These are phyloP conservation scores for Blastocladiella britannica DNA, from an alignment of 192 early-diverging fungal genomes.

Conservation along the genomic window DNA sequence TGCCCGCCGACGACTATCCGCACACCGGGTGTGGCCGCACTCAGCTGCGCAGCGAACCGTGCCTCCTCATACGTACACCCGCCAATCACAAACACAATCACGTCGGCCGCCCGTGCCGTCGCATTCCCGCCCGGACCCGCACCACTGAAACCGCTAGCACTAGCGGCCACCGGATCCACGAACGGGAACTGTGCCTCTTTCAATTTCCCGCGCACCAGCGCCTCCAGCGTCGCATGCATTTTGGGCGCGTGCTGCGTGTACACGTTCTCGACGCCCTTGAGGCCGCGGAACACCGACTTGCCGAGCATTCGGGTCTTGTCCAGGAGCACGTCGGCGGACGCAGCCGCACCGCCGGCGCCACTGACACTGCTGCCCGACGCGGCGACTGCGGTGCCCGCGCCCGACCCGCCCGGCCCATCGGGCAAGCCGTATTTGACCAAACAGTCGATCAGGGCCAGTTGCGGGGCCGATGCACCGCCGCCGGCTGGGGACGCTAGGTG, in stretches of 20 bases:
- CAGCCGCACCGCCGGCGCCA: no score
- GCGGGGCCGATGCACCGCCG: not conserved
- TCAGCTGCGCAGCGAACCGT: conserved; percentile 62
- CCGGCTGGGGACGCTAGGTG: not conserved
- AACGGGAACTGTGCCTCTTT: conserved; percentile 61
- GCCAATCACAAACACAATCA: conserved; percentile 89
- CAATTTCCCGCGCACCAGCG: conserved; percentile 56
- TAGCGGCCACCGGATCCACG: conserved; percentile 34
- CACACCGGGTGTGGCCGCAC: conserved; percentile 50
- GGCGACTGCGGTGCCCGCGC: not conserved
- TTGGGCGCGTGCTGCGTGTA: conserved; percentile 89
- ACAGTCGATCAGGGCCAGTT: not conserved
- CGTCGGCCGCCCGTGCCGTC: conserved; percentile 57
- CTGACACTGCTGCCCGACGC: no score
- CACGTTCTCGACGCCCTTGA: conserved; percentile 85
- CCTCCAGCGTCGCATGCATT: conserved; percentile 57
- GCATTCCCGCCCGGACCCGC: not conserved
- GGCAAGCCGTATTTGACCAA: not conserved
- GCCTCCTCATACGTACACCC: conserved; percentile 91
- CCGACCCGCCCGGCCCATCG: not conserved
- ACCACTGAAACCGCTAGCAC: no score
- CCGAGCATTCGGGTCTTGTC: no score
- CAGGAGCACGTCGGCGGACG: not conserved
- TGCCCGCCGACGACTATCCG: conserved; percentile 82
- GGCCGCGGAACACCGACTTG: not conserved